A percentile compares a stretch with the other conserved stretches of the same genome.
phyloP scores from a whole-genome alignment of 495 filamentous ascomycete species.

The Apiosordaria backusii region DNA sequence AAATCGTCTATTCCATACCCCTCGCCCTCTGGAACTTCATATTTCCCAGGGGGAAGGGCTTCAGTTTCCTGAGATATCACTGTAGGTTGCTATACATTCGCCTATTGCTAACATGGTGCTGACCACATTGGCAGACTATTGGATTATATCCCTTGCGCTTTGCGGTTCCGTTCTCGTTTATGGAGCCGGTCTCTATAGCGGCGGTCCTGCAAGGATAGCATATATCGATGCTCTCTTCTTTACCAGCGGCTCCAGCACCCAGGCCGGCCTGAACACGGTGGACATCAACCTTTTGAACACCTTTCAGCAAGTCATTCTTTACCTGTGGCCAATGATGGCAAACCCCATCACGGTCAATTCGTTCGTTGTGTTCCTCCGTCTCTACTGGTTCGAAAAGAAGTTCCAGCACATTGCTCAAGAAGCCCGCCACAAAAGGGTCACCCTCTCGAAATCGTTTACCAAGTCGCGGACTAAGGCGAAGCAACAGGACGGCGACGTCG shows the following conservation, averaged over 20 bases:
- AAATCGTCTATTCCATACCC: neutral
- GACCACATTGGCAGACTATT: constrained; percentile 57
- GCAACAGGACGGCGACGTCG: constrained; percentile 47
- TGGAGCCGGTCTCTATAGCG: constrained; percentile 25
- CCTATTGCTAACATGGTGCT: neutral
- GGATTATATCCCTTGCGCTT: constrained; percentile 66
- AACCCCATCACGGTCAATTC: constrained; percentile 91
- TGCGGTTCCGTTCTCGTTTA: constrained; percentile 75
- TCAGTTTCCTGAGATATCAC: neutral
- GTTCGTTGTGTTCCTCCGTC: constrained; percentile 80
- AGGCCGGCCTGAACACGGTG: constrained; percentile 87
- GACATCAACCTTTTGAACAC: constrained; percentile 70
- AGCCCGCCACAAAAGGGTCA: constrained; percentile 40
- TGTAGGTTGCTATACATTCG: neutral
- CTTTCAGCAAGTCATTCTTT: constrained; percentile 76
- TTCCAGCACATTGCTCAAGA: constrained; percentile 64
- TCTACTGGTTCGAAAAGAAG: constrained; percentile 97
- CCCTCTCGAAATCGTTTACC: constrained; percentile 50
- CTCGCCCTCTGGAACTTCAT: neutral
- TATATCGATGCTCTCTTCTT: constrained; percentile 94
- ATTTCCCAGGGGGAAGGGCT: neutral
- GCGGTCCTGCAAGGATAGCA: constrained; percentile 47
- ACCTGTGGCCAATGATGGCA: constrained; percentile 64
- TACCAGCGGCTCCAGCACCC: constrained; percentile 72
- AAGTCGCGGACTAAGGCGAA: constrained; percentile 48